Evolutionary conservation across 208 protist species (phyloP).

Genomic region (Giardia muris): DNA sequence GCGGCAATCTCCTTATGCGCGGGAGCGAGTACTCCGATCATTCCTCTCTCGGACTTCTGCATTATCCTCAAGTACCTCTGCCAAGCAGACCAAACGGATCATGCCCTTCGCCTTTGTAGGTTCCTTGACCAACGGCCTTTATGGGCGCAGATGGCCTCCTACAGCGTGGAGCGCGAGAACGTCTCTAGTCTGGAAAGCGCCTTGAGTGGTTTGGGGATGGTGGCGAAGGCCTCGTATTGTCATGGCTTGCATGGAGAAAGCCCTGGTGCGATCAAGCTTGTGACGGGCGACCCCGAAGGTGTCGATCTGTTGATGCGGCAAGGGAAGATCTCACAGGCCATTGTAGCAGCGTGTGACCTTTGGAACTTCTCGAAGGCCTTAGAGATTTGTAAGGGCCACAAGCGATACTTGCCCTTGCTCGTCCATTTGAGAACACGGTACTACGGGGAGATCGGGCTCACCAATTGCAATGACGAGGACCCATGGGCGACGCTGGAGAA

Average conservation of each 20-base stretch:
- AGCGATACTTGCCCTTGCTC: background rate
- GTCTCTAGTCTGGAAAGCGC: background rate
- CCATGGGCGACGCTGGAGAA: background rate
- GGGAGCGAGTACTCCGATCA: background rate
- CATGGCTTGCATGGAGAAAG: background rate
- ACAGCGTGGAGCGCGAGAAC: background rate
- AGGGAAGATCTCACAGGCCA: background rate
- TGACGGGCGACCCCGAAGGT: background rate
- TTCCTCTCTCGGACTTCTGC: background rate
- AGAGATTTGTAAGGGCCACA: background rate
- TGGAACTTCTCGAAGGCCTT: slow-evolving; percentile 4
- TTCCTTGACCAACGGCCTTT: background rate
- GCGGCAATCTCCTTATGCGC: background rate
- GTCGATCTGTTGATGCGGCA: background rate
- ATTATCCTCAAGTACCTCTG: background rate
- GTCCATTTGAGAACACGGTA: background rate
- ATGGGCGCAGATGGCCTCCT: background rate
- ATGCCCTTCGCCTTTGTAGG: background rate
- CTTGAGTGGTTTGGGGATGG: background rate
- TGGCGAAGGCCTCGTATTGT: background rate
- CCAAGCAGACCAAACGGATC: background rate
- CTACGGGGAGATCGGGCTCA: background rate
- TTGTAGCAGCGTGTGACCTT: background rate
- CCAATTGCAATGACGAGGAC: background rate
- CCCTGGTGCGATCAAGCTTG: background rate